Base-by-base conservation (phyloP, 2,329 filamentous ascomycete species). In the Colletotrichum costaricense region DNA sequence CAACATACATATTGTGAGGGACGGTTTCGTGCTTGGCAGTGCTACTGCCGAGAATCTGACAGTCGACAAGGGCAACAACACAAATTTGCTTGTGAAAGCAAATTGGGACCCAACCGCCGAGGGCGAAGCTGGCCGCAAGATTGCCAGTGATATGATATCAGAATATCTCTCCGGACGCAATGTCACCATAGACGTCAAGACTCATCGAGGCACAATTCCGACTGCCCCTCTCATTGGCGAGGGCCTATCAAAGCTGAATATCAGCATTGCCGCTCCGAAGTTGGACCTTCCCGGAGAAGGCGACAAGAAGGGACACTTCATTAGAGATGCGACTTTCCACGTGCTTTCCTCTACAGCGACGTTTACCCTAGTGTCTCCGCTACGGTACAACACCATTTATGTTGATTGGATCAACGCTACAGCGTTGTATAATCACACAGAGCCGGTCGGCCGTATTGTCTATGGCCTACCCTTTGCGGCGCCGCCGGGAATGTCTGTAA, bases 141-240 rank as follows among this genome's bases (percentile, higher is more conserved):
- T 92, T 74, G 95, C 94, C 2, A 88, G 90, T 66, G 89, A 95
- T 59, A 85, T 98, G 24, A 83, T 98, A 11, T 97, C 95, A 2
- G 91, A 94, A 77, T 98, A 97, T 78, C 86, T 98, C 12, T 98
- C 95, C 4, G 95, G 95, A 9, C 92, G 89, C 80, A 98, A 98
- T 83, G 95, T 94, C 1, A 95, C 91, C 24, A 83, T 98, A 57
- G 93, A 92, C 0, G 82, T 98, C 11, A 90, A 90, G 79, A 89
- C 93, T 2, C 93, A 98, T 80, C 84, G 89, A 60, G 86, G 87
- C 56, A 94, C 92, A 62, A 91, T 98, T 64, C 96, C 97, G 4
- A 84, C 88, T 1, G 89, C 94, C 64, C 95, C 94, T 0, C 81
- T 87, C 5, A 86, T 98, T 4, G 94, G 95, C 62, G 84, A 91